phyloP scores from a whole-genome alignment of 163 green algal species.

The Scenedesmus sp. region DNA sequence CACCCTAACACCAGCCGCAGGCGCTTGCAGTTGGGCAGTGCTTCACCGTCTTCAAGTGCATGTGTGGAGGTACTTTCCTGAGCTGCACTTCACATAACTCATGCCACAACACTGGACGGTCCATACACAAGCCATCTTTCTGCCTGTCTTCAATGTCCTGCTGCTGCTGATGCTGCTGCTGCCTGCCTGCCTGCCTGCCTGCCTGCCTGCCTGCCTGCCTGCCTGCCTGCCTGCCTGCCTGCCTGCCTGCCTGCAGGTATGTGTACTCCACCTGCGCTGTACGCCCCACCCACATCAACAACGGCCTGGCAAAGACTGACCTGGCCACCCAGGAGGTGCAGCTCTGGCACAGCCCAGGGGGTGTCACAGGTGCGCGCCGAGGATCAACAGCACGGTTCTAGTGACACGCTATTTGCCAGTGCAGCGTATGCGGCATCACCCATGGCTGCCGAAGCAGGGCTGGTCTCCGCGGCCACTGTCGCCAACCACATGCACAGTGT shows the following conservation, averaged over 20 bases:
- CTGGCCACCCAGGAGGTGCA: constrained; percentile 56
- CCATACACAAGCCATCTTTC: too few relatives aligned
- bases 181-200: too few relatives aligned
- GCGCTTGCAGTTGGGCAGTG: neutral
- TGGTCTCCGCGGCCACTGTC: too few relatives aligned
- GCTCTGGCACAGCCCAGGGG: constrained; percentile 78
- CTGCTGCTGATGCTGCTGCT: too few relatives aligned
- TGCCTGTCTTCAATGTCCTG: neutral
- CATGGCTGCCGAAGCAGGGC: neutral
- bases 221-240: neutral
- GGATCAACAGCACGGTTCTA: too few relatives aligned
- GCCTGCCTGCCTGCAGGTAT: constrained; percentile 59
- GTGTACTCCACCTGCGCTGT: constrained; percentile 72
- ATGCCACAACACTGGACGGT: too few relatives aligned
- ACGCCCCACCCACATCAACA: constrained; percentile 78
- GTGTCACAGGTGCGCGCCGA: constrained; percentile 53
- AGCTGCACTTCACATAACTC: too few relatives aligned
- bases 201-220: too few relatives aligned
- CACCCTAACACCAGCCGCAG: neutral
- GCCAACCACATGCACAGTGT: too few relatives aligned
- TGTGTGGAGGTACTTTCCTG: too few relatives aligned
- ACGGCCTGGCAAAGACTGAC: constrained; percentile 82
- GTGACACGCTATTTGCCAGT: neutral
- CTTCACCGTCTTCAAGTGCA: too few relatives aligned
- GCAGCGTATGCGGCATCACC: neutral